Evolutionary conservation across 306 rosid species (phyloP), one percentile per base, ranked within the genome.

Genomic region (Albizia julibrissin): DNA sequence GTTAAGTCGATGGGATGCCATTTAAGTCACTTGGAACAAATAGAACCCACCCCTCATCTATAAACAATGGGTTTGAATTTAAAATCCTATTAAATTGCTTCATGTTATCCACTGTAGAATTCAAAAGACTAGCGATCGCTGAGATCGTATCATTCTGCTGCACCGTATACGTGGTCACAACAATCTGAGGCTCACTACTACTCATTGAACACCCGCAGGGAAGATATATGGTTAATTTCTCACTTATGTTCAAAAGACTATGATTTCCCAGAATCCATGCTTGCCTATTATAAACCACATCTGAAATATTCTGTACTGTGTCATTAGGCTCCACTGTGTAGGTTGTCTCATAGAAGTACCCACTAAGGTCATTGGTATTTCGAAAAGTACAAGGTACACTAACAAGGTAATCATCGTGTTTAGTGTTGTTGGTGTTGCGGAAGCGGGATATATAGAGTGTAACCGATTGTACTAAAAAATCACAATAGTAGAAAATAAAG

Each of bases 141-240:
- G 80, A 27, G 9, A 87, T 31, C 11, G 92, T 92, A 58, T 94
- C 97, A 37, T 24, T 54, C 0, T 37, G 19, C 82, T 90, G 90
- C 39, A 92, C 94, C n/a, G 94, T 90, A 68, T 92, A 94, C 0
- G 94, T 34, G 6, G 7, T 91, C 49, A 87, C 97, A 71, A 92
- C 94, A 81, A 86, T 88, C 61, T 87, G 86, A 16, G 94, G 86
- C 21, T 86, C 87, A 73, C 76, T 80, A 42, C 46, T 42, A 42
- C 46, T 8, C 42, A 84, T 85, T 1, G 82, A 80, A 75, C 98
- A 92, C 40, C 94, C 97, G 85, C 97, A 94, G 0, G 87, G 89
- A 82, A 94, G 87, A 85, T 87, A 83, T 33, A 94, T 85, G 14
- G 83, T 61, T 21, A 80, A 37, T n/a, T 37, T 33, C 8, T 44